A percentile compares a stretch with the other conserved stretches of the same genome.
Conservation (phyloP, 495 filamentous ascomycete genomes). For the Penicillium tannophilum region DNA sequence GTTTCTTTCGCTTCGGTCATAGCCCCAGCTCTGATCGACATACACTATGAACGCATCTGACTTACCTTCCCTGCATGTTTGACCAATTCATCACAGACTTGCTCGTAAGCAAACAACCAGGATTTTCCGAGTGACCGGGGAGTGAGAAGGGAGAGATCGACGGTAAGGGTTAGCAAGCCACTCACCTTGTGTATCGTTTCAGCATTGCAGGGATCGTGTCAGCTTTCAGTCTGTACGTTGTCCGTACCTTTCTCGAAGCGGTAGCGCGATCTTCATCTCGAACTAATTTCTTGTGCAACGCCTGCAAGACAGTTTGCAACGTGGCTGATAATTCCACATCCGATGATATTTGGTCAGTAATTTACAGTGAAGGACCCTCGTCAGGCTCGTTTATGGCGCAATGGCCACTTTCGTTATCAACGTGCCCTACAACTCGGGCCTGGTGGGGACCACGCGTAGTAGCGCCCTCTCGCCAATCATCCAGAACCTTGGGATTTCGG, state of each 20-base stretch:
- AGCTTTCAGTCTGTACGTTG: not conserved
- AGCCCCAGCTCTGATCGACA: not conserved
- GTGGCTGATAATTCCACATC: too few relatives aligned
- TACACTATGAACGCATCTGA: not conserved
- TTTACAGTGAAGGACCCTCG: not conserved
- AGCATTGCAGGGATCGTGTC: not conserved
- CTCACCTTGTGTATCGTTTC: not conserved
- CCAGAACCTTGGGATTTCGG: not conserved
- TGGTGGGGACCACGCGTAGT: not conserved
- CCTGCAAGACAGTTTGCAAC: not conserved
- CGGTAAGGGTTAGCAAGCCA: slow-evolving; percentile 7
- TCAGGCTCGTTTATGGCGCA: not conserved
- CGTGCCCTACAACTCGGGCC: not conserved
- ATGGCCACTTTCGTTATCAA: not conserved
- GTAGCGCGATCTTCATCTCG: not conserved
- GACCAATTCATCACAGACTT: not conserved
- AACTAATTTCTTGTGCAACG: not conserved
- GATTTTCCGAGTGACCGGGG: not conserved
- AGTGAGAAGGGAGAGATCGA: slow-evolving; percentile 2
- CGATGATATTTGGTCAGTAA: too few relatives aligned
- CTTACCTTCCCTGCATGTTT: not conserved
- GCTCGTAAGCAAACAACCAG: not conserved
- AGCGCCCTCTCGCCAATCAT: slow-evolving; percentile 2
- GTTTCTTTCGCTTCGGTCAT: not conserved
- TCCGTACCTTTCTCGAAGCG: not conserved